Conservation (phyloP, 2,329 filamentous ascomycete species). For the Colletotrichum tamarilloi region DNA sequence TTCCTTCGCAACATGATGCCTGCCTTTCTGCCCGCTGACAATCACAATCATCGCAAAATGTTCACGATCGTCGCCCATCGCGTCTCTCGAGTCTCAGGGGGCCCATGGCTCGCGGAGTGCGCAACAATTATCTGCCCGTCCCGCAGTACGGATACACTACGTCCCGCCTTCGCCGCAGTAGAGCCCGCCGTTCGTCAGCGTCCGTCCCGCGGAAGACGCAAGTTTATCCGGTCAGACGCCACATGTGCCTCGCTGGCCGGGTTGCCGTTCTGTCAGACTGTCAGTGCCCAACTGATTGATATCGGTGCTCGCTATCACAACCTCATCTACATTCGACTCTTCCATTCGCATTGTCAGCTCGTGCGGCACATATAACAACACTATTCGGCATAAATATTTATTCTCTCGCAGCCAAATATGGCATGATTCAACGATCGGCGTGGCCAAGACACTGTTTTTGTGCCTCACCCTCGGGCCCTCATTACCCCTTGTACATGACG, state of each 20-base stretch:
- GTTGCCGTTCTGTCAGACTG: neutral
- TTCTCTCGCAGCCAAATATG: neutral
- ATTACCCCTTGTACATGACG: neutral
- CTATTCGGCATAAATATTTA: neutral
- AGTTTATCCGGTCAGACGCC: slow-evolving; percentile 12
- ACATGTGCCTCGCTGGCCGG: neutral
- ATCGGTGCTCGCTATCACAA: neutral
- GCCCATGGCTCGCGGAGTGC: slow-evolving; percentile 15
- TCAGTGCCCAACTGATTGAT: neutral
- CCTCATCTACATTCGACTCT: neutral
- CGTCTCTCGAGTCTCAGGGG: neutral
- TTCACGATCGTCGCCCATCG: slow-evolving; percentile 21
- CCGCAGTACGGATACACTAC: neutral
- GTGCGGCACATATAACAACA: slow-evolving; percentile 4
- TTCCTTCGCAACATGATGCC: slow-evolving; percentile 8
- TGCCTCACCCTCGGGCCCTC: neutral
- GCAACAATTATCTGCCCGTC: slow-evolving; percentile 28
- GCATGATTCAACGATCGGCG: slow-evolving; percentile 6
- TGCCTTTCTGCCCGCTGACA: slow-evolving; percentile 8
- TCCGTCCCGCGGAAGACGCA: slow-evolving; percentile 20
- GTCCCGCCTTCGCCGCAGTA: slow-evolving; percentile 18
- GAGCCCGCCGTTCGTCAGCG: slow-evolving; percentile 15
- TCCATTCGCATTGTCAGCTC: slow-evolving; percentile 10
- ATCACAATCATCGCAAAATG: neutral
- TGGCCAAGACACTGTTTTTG: neutral